Conservation (phyloP, 345 rosid genomes). For the Camelina sativa region DNA sequence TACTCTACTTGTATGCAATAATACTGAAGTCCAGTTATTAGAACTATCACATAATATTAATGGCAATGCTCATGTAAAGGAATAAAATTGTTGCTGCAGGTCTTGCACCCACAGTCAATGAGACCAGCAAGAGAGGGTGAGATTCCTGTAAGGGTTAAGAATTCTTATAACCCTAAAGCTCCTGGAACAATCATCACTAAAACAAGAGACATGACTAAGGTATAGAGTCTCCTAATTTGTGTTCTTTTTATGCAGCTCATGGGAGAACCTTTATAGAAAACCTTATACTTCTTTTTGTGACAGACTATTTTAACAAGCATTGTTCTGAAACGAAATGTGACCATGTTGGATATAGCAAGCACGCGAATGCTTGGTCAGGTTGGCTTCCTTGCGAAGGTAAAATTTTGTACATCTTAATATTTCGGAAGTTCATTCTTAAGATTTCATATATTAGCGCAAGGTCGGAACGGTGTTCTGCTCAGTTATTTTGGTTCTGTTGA, state of each 20-base stretch:
- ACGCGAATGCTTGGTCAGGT: conserved; percentile 98
- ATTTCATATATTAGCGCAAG: background rate
- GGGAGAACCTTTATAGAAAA: conserved; percentile 5
- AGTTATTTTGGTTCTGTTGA: background rate
- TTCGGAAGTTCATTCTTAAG: conserved; percentile 1
- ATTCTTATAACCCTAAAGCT: conserved; percentile 94
- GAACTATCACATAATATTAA: background rate
- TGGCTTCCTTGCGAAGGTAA: conserved; percentile 98
- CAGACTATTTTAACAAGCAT: conserved; percentile 98
- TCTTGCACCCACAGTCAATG: conserved; percentile 98
- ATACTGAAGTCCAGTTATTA: conserved; percentile 14
- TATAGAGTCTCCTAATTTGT: conserved; percentile 40
- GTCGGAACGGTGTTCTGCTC: conserved; percentile 15
- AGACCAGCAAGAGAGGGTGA: conserved; percentile 98
- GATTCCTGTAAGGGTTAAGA: conserved; percentile 98
- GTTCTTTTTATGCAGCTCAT: conserved; percentile 10
- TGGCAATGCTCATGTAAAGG: conserved; percentile 1
- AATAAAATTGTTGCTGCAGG: conserved; percentile 51
- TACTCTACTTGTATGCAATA: conserved; percentile 28
- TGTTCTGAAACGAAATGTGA: conserved; percentile 94
- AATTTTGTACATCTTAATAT: conserved; percentile 1
- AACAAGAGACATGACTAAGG: conserved; percentile 93
- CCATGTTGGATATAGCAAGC: conserved; percentile 97
- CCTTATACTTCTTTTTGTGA: conserved; percentile 33
- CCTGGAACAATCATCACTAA: conserved; percentile 96